Conservation (phyloP, 2,329 filamentous ascomycete species). For the Cordyceps cicadae region DNA sequence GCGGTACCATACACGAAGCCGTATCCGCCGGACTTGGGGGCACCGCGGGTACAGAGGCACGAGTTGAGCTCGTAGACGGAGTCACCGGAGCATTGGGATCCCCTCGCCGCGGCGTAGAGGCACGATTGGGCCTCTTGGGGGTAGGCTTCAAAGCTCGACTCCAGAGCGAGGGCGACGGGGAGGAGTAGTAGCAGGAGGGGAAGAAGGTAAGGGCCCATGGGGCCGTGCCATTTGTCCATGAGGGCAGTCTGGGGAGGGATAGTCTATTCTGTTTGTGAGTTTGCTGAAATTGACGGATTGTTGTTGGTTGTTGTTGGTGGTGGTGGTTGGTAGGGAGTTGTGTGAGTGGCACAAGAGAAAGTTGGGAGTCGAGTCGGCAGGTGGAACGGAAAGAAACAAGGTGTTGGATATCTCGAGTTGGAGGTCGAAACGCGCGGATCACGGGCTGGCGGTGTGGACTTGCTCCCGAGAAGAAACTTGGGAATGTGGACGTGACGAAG, state of each 20-base stretch:
- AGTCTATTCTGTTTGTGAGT: not conserved
- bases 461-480: too few relatives aligned
- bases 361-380: too few relatives aligned
- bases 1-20: constrained; percentile 37
- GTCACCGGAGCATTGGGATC: constrained; percentile 29
- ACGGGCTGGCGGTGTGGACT: too few relatives aligned
- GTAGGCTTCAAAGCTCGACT: constrained; percentile 37
- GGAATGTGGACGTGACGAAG: too few relatives aligned
- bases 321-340: too few relatives aligned
- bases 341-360: too few relatives aligned
- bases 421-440: too few relatives aligned
- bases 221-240: not conserved
- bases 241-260: not conserved
- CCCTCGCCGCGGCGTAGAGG: constrained; percentile 27
- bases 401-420: too few relatives aligned
- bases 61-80: constrained; percentile 30
- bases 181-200: not conserved
- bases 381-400: too few relatives aligned
- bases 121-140: constrained; percentile 33
- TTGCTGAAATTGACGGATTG: not conserved
- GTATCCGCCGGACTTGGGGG: constrained; percentile 10
- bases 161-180: constrained; percentile 15
- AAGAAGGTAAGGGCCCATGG: not conserved
- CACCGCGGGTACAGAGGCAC: constrained; percentile 38
- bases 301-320: not conserved